Evolutionary conservation across 1,284 basidiomycete species (phyloP), one percentile per base, ranked within the genome.

Genomic region (Flammula alnicola): DNA sequence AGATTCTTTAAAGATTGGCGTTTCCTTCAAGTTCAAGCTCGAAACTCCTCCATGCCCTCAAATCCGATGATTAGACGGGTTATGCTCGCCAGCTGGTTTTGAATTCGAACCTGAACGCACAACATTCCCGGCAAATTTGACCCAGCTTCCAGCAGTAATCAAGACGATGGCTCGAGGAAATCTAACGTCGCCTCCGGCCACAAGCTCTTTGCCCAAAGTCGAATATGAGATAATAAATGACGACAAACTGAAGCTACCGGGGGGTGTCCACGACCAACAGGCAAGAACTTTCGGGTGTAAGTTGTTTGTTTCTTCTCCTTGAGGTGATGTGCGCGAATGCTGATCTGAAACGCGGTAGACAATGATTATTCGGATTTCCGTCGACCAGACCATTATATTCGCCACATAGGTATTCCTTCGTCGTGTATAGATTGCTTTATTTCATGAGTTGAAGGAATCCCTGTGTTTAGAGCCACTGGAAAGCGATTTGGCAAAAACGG

Each of bases 401-500:
- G 93, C 38, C 85, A 95, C 67, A 91, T 96, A 58, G 92, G 91
- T 93, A 61, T n/a, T n/a, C n/a, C 39, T 80, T 65, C 10, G 30
- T 26, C n/a, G 11, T 12, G 8, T 3, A 11, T 7, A 27, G 16
- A 16, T 4, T 8, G 10, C 29, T 26, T 16, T 11, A 30, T 27
- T 5, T 8, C n/a, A 16, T 47, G n/a, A 5, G 5, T 25, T 22
- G 27, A 23, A 14, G 17, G 19, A 37, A 14, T 41, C 14, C 19
- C 16, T 23, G 14, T 35, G 23, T 19, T 23, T 60, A 94, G 96
- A 98, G 64, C 96, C 96, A 0, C 77, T 96, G 57, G 96, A 99
- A 68, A 85, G 83, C 45, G 97, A 99, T 56, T 82, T 98, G 23
- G 89, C 90, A 8, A 83, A 84, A 38, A 94, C 96, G 64, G 96